Evolutionary conservation across 139 green algal species (phyloP), one percentile per base, ranked within the genome.

Genomic region (Volvox reticuliferus): DNA sequence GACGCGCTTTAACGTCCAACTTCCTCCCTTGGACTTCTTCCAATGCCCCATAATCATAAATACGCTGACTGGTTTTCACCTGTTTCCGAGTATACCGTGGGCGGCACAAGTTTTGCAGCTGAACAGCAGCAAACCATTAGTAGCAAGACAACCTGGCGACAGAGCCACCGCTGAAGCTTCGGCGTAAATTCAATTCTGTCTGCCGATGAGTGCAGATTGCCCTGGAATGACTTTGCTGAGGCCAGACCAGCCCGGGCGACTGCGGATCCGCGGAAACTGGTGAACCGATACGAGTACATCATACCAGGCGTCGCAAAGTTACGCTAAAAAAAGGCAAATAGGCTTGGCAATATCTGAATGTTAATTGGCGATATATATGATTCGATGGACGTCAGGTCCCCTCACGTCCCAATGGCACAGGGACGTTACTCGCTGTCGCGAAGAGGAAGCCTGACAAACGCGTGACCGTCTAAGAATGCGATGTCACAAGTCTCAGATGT

Each of bases 381-480:
- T 14, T 75, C 67, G 67, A 75, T 75, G 73, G 28, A 61, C 75
- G 50, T 5, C 28, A 30, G 50, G 26, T 50, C 50, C 55, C 21
- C 28, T n/a, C 17, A 32, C 82, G 82, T 77, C 62, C 82, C 82
- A 87, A 87, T 77, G 82, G 55, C 21, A 32, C 82, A 87, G 82
- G 82, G 62, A 87, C 61, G 82, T 77, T 77, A 87, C 61, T 77
- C 82, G 82, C 30, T 37, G 44, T 73, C 78, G 78, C 78, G 78
- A 32, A 55, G 44, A 55, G 44, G 78, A 84, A 30, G 24, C n/a
- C 37, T 67, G 79, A 68, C 32, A 61, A 30, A 36, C 30, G 26
- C n/a, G 32, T 9, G 32, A 55, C 50, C 80, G 80, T 75, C 55
- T 55, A 20, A 14, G 19, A n/a, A 16, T 30, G 26, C 26, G 19